Conservation (phyloP, 805 yeast genomes). For the Yamadazyma paraphyllophila region DNA sequence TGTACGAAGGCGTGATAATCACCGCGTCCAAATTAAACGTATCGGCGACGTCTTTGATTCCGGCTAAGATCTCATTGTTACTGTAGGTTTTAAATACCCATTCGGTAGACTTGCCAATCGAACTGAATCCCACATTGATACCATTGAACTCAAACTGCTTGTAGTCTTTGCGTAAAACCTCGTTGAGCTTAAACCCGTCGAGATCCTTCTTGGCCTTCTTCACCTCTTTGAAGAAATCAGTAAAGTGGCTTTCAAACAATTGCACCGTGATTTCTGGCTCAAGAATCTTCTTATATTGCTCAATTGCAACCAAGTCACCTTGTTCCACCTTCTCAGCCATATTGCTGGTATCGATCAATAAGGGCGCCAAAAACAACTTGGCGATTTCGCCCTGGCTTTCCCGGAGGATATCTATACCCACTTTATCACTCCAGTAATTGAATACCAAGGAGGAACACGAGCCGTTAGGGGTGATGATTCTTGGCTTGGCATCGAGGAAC, state of each 20-base stretch:
- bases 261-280: not conserved
- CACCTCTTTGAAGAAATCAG: slow-evolving; percentile 21
- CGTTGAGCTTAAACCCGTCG: slow-evolving; percentile 54
- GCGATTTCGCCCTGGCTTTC: slow-evolving; percentile 33
- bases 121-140: slow-evolving; percentile 66
- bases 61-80: slow-evolving; percentile 20
- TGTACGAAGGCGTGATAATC: slow-evolving; percentile 39
- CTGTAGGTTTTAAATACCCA: slow-evolving; percentile 44
- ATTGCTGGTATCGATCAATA: slow-evolving; percentile 73
- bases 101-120: slow-evolving; percentile 61
- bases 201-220: slow-evolving; percentile 61
- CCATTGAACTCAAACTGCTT: slow-evolving; percentile 58
- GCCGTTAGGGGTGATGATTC: slow-evolving; percentile 62
- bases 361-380: slow-evolving; percentile 60
- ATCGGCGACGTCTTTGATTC: slow-evolving; percentile 21
- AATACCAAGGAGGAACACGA: slow-evolving; percentile 79
- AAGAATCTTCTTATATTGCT: slow-evolving; percentile 31
- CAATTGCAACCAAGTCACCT: slow-evolving; percentile 50
- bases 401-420: slow-evolving; percentile 15
- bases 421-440: slow-evolving; percentile 50
- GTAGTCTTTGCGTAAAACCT: slow-evolving; percentile 79
- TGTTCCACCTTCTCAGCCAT: slow-evolving; percentile 61
- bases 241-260: slow-evolving; percentile 1
- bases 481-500: slow-evolving; percentile 52
- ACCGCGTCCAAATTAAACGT: slow-evolving; percentile 26